Evolutionary conservation across 73 alveolate genomes (phyloP), one percentile per base, ranked within the genome.

Genomic region (Paramecium bursaria): DNA sequence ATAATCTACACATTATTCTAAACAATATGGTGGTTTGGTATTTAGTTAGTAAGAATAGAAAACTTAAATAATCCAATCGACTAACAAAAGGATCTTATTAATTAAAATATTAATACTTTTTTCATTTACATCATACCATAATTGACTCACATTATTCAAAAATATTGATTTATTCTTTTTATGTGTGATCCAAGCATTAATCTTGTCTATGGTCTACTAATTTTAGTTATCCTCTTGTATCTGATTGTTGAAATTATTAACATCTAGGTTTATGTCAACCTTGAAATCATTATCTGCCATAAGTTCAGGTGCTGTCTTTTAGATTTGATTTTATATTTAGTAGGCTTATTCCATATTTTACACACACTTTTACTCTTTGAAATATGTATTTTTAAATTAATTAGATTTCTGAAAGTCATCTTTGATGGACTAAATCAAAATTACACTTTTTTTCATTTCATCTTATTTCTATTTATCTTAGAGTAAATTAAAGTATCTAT

Each of bases 111-210:
- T 26, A 26, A 48, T 67, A 67, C 82, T 33, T 67, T 13, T 15
- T 67, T 67, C 26, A 67, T 11, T 39, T 19, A 25, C 13, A 67
- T 67, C 82, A 67, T 7, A 67, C 33, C 26, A 35, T n/a, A 39
- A 39, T 13, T 42, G 35, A 67, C 33, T 67, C 33, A 67, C 33
- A 15, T 22, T 25, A 42, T 47, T 67, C 0, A 67, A 17, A 42
- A 67, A 67, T 1, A 47, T 57, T 33, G 82, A 67, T 67, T 67
- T 67, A 19, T 67, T 67, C 13, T 67, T 67, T 10, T 57, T 11
- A 67, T 67, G 82, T 2, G 44, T 57, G 44, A 67, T 23, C 82
- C 82, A 67, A 67, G 33, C 82, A 21, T 53, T 19, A 9, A 67
- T 67, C 9, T 17, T 10, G 19, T 31, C 1, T 47, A 67, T 67